Conservation (phyloP, 2,329 filamentous ascomycete species). For the Trichophyton equinum region DNA sequence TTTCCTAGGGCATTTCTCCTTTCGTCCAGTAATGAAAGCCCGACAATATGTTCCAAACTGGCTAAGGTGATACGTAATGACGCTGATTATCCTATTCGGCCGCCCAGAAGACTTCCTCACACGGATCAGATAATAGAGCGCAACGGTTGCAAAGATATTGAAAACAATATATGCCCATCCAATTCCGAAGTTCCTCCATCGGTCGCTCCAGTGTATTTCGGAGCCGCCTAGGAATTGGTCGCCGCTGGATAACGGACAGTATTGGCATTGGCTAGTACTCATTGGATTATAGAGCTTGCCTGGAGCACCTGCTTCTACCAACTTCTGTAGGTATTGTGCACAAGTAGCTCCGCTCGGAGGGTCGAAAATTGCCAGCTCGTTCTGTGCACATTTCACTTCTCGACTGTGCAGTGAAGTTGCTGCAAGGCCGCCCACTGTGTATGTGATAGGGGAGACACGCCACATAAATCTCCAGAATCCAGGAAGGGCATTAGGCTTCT, state of each 20-base stretch:
- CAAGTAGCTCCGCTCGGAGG: constrained; percentile 50
- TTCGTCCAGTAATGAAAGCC: constrained; percentile 10
- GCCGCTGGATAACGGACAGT: constrained; percentile 25
- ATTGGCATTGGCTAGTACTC: constrained; percentile 43
- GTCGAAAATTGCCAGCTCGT: constrained; percentile 57
- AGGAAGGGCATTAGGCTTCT: constrained; percentile 49
- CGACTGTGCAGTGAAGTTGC: constrained; percentile 57
- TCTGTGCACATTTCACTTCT: constrained; percentile 50
- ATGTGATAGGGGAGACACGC: constrained; percentile 68
- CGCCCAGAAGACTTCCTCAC: constrained; percentile 15
- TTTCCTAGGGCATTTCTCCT: constrained; percentile 10
- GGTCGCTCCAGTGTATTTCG: constrained; percentile 42
- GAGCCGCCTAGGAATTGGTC: constrained; percentile 35
- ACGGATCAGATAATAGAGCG: constrained; percentile 41
- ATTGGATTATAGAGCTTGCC: constrained; percentile 43
- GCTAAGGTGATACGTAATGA: constrained; percentile 10
- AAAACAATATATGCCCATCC: constrained; percentile 48
- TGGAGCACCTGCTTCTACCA: constrained; percentile 35
- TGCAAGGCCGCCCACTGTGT: constrained; percentile 62
- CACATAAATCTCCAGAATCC: constrained; percentile 81
- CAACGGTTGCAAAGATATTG: constrained; percentile 45
- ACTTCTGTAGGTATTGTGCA: constrained; percentile 43
- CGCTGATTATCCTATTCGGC: constrained; percentile 9
- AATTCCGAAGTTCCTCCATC: constrained; percentile 59
- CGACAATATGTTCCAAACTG: constrained; percentile 8